A percentile compares a stretch with the other conserved stretches of the same genome.
Evolutionary conservation across 139 green algal species (phyloP).

Genomic region (Coccomyxa sp.): DNA sequence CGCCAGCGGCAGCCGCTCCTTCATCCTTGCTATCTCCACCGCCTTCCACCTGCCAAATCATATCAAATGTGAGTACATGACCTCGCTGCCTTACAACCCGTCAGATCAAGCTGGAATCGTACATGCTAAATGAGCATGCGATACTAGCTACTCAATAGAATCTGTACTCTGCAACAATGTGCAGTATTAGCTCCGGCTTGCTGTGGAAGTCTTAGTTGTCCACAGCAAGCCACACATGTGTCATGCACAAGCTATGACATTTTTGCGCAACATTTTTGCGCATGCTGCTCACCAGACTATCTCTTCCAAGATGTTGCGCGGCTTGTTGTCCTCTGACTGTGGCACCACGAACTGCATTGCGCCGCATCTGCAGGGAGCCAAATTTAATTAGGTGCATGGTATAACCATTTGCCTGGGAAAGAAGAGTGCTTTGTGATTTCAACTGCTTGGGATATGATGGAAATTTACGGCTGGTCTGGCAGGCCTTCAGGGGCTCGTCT

Average conservation of each 20-base stretch:
- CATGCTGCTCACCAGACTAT: slow-evolving; percentile 90
- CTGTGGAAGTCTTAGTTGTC: too few relatives aligned
- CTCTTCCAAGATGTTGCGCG: slow-evolving; percentile 97
- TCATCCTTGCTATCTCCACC: slow-evolving; percentile 65
- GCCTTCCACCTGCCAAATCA: slow-evolving; percentile 70
- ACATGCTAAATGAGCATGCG: too few relatives aligned
- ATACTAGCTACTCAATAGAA: too few relatives aligned
- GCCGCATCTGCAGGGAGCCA: slow-evolving; percentile 55
- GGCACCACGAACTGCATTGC: slow-evolving; percentile 69
- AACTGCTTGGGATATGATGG: too few relatives aligned
- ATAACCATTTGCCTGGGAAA: neutral
- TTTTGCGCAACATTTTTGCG: too few relatives aligned
- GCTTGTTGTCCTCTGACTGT: slow-evolving; percentile 78
- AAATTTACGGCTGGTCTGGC: slow-evolving; percentile 10
- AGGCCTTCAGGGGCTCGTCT: slow-evolving; percentile 64
- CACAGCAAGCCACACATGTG: too few relatives aligned
- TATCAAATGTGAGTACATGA: neutral
- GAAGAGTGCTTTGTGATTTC: too few relatives aligned
- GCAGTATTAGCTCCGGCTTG: too few relatives aligned
- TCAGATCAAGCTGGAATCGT: neutral
- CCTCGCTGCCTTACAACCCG: neutral
- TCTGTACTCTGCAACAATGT: too few relatives aligned
- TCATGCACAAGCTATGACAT: too few relatives aligned
- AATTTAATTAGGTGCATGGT: neutral
- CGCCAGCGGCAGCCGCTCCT: slow-evolving; percentile 40